These are phyloP conservation scores for Rhizophagus prolifer DNA, from an alignment of 192 early-diverging fungal genomes.

Conservation along the genomic window DNA sequence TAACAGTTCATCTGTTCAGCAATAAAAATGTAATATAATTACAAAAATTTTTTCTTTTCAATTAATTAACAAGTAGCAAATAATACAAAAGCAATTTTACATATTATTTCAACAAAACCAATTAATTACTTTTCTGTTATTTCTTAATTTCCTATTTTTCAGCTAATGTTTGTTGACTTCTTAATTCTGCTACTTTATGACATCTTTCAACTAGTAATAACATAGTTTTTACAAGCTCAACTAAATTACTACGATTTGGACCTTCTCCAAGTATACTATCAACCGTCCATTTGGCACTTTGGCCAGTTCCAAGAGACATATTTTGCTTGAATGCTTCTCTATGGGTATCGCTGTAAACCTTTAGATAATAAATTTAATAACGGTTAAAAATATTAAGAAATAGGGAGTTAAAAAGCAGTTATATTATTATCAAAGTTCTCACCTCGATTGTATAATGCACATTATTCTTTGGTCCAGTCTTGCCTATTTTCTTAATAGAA, in stretches of 20 bases:
- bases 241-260: conserved; percentile 5
- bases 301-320: conserved; percentile 29
- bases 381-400: too few species aligned
- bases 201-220: conserved; percentile 39
- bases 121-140: too few species aligned
- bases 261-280: conserved; percentile 37
- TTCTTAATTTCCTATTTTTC: too few species aligned
- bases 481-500: conserved; percentile 31
- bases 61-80: too few species aligned
- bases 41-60: too few species aligned
- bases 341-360: conserved; percentile 28
- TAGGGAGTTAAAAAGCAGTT: neutral
- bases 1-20: too few species aligned
- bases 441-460: conserved; percentile 44
- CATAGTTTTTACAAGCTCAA: conserved; percentile 37
- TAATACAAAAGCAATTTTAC: too few species aligned
- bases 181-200: neutral
- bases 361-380: neutral
- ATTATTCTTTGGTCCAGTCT: conserved; percentile 29
- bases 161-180: too few species aligned
- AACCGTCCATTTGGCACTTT: conserved; percentile 39
- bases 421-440: neutral
- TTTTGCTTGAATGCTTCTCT: conserved; percentile 34
- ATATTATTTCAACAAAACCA: too few species aligned
- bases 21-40: too few species aligned